These are phyloP conservation scores for Ceratocystis huliohia DNA, from an alignment of 2,329 filamentous ascomycete genomes.

Conservation along the genomic window DNA sequence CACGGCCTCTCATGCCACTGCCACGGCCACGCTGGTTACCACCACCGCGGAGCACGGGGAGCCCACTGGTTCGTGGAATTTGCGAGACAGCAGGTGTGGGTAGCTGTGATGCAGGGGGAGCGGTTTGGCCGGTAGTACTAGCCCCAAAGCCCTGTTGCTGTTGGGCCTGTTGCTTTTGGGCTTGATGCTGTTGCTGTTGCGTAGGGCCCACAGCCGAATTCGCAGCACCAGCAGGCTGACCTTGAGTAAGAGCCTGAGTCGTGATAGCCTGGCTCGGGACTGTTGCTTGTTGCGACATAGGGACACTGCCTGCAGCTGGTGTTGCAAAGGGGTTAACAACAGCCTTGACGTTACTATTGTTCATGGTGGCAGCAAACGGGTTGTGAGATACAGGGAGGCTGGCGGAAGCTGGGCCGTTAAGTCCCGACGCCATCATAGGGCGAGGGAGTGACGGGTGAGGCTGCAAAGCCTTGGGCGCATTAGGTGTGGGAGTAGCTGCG, in stretches of 20 bases:
- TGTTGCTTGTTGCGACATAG: neutral
- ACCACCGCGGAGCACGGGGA: slow-evolving; percentile 34
- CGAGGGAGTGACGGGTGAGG: slow-evolving; percentile 13
- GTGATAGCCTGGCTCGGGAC: neutral
- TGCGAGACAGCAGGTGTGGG: slow-evolving; percentile 11
- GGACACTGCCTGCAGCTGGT: neutral
- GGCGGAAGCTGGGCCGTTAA: neutral
- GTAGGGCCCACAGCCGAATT: neutral
- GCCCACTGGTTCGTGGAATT: slow-evolving; percentile 24
- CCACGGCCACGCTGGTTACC: slow-evolving; percentile 24
- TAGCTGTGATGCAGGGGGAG: slow-evolving; percentile 8
- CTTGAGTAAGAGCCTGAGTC: neutral
- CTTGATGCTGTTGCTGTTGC: slow-evolving; percentile 20
- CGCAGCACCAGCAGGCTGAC: neutral
- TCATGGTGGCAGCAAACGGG: slow-evolving; percentile 10
- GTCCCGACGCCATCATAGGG: neutral
- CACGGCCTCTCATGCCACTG: slow-evolving; percentile 30
- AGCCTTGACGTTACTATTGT: slow-evolving; percentile 1
- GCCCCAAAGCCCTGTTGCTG: slow-evolving; percentile 5
- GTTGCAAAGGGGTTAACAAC: slow-evolving; percentile 14
- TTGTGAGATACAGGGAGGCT: neutral
- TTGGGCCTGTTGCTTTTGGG: slow-evolving; percentile 18
- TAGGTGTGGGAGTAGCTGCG: neutral
- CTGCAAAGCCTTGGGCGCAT: slow-evolving; percentile 9
- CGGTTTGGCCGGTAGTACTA: slow-evolving; percentile 12